phyloP scores from a whole-genome alignment of 768 basidiomycete species.

The Lactifluus rugatus region DNA sequence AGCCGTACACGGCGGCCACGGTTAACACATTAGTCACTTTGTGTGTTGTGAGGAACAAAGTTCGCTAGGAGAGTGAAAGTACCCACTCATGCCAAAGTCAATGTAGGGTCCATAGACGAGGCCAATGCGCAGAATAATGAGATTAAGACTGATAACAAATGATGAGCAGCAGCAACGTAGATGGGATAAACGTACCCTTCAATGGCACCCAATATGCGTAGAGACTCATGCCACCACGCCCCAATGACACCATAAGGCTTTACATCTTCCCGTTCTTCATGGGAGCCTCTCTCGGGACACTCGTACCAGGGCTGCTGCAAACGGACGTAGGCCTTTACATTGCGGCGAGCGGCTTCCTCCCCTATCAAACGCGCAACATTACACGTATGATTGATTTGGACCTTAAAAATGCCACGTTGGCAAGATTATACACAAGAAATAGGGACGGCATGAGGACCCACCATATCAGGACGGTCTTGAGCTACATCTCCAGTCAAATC shows the following conservation, averaged over 20 bases:
- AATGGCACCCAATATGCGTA: conserved; percentile 65
- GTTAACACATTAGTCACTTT: conserved; percentile 63
- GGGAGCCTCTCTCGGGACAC: conserved; percentile 51
- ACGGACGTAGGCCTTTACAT: conserved; percentile 70
- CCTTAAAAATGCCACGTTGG: conserved; percentile 32
- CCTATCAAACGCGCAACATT: conserved; percentile 59
- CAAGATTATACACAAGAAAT: not conserved
- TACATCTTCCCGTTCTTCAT: conserved; percentile 64
- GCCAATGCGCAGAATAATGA: conserved; percentile 67
- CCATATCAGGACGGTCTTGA: conserved; percentile 66
- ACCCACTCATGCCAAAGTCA: conserved; percentile 40
- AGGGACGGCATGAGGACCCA: conserved; percentile 29
- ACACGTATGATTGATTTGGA: conserved; percentile 70
- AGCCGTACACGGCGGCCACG: conserved; percentile 71
- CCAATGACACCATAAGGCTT: conserved; percentile 64
- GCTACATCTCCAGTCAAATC: conserved; percentile 78
- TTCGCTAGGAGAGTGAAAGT: not conserved
- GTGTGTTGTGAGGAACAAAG: not conserved
- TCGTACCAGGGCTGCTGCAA: conserved; percentile 74
- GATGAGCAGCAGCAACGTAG: not conserved
- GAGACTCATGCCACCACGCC: conserved; percentile 84
- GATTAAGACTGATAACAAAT: conserved; percentile 48
- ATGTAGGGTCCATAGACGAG: conserved; percentile 77
- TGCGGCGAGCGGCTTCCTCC: conserved; percentile 68
- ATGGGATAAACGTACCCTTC: conserved; percentile 41